A percentile compares a stretch with the other conserved stretches of the same genome.
phyloP scores from a whole-genome alignment of 495 filamentous ascomycete genomes.

The Patellaria atrata region DNA sequence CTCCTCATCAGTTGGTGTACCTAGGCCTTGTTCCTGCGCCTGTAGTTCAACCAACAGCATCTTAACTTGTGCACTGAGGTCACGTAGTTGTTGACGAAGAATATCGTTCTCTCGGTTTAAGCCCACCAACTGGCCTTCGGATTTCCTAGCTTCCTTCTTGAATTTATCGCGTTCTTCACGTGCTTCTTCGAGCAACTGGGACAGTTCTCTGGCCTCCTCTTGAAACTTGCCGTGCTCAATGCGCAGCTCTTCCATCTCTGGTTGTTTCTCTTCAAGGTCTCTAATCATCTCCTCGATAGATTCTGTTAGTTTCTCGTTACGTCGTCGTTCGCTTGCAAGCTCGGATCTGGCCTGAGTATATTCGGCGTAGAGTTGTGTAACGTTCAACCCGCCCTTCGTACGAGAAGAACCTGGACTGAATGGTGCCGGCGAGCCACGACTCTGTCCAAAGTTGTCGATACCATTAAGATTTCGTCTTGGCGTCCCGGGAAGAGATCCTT shows the following conservation, averaged over 20 bases:
- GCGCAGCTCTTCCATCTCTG: constrained; percentile 47
- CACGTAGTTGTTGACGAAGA: constrained; percentile 74
- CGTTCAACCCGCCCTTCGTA: constrained; percentile 41
- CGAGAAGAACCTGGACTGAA: constrained; percentile 46
- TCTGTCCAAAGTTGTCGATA: constrained; percentile 38
- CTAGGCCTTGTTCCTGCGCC: constrained; percentile 60
- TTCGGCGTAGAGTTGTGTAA: constrained; percentile 56
- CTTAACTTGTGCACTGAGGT: constrained; percentile 79
- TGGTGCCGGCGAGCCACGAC: constrained; percentile 35
- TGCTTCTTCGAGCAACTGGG: constrained; percentile 44
- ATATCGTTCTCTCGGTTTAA: constrained; percentile 61
- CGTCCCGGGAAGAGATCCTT: constrained; percentile 34
- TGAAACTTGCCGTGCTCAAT: constrained; percentile 40
- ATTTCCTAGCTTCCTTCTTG: constrained; percentile 50
- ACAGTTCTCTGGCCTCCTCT: constrained; percentile 67
- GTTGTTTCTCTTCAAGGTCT: constrained; percentile 43
- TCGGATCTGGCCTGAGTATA: constrained; percentile 45
- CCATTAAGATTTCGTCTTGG: constrained; percentile 40
- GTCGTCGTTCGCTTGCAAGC: constrained; percentile 51
- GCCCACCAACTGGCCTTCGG: constrained; percentile 55
- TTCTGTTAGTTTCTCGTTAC: constrained; percentile 51
- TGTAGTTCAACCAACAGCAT: constrained; percentile 73
- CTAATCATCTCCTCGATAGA: constrained; percentile 68
- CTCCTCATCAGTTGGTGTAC: constrained; percentile 51
- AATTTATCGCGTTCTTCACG: constrained; percentile 41